Evolutionary conservation across 2,329 filamentous ascomycete genomes (phyloP).

Genomic region (Pseudogymnoascus destructans): DNA sequence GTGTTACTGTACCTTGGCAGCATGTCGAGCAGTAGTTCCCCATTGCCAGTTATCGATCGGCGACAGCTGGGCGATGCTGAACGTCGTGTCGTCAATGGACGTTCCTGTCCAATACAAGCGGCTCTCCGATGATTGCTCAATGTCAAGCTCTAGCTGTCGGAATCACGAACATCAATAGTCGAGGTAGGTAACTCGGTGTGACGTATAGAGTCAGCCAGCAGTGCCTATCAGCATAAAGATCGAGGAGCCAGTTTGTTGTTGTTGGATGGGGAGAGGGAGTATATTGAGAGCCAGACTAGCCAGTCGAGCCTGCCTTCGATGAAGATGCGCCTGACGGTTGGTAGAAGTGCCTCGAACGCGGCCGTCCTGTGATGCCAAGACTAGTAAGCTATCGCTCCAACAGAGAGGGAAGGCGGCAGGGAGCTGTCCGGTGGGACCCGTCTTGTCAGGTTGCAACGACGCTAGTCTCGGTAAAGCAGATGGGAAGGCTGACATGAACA

Average conservation of each 20-base stretch:
- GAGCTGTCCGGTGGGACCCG: neutral
- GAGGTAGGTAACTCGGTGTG: neutral
- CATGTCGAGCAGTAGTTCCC: constrained; percentile 49
- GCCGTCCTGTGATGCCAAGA: constrained; percentile 7
- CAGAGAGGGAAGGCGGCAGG: neutral
- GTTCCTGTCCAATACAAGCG: constrained; percentile 1
- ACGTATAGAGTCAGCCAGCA: neutral
- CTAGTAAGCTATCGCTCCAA: constrained; percentile 6
- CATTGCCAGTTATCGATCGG: constrained; percentile 34
- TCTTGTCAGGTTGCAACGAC: neutral
- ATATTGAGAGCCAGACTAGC: constrained; percentile 5
- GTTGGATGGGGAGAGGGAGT: neutral
- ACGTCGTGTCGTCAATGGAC: neutral
- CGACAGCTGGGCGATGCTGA: neutral
- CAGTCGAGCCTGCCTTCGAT: neutral
- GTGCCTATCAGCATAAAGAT: neutral
- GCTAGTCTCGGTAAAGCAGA: constrained; percentile 1
- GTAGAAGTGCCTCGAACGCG: neutral
- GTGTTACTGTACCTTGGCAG: constrained; percentile 39
- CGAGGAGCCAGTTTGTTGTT: neutral
- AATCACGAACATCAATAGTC: constrained; percentile 5
- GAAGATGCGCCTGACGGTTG: constrained; percentile 5
- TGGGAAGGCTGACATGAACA: constrained; percentile 1
- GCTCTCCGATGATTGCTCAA: constrained; percentile 4
- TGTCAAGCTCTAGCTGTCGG: neutral